A percentile compares a stretch with the other conserved stretches of the same genome.
phyloP scores from a whole-genome alignment of 441 rosid genomes.

The Populus hybrid region DNA sequence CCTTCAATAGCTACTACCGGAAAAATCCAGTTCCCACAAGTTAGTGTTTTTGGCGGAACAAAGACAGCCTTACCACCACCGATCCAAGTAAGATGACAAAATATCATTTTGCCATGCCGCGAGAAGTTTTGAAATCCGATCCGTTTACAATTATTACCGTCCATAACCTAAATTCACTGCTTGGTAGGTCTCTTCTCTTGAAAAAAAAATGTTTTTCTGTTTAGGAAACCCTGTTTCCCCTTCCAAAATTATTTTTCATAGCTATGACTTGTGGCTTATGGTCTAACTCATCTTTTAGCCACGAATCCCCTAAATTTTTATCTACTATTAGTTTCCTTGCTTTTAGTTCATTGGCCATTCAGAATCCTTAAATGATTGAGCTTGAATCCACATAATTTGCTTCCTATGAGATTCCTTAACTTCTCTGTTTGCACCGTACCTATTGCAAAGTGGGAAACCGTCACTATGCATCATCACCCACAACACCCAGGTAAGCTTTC shows the following conservation, averaged over 20 bases:
- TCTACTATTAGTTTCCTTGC: not conserved
- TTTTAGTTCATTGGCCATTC: not conserved
- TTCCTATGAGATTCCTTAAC: constrained; percentile 1
- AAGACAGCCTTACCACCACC: constrained; percentile 63
- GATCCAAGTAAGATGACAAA: constrained; percentile 83
- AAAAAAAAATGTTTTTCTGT: not conserved
- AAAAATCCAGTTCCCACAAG: constrained; percentile 93
- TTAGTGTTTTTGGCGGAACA: constrained; percentile 89
- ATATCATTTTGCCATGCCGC: not conserved
- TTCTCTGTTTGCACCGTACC: not conserved
- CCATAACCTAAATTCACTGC: not conserved
- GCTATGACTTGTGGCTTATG: not conserved
- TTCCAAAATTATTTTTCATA: not conserved
- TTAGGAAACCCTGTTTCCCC: not conserved
- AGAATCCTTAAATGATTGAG: not conserved
- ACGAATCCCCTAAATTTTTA: not conserved
- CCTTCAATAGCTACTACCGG: constrained; percentile 91
- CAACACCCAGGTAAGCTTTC: constrained; percentile 57
- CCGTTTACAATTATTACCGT: not conserved
- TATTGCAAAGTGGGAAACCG: constrained; percentile 78
- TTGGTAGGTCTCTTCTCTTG: not conserved
- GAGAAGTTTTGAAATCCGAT: not conserved
- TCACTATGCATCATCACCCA: constrained; percentile 46
- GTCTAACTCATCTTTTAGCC: not conserved
- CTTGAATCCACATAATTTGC: not conserved